Evolutionary conservation across 306 rosid genomes (phyloP), one percentile per base, ranked within the genome.

Genomic region (Acacia confusa): DNA sequence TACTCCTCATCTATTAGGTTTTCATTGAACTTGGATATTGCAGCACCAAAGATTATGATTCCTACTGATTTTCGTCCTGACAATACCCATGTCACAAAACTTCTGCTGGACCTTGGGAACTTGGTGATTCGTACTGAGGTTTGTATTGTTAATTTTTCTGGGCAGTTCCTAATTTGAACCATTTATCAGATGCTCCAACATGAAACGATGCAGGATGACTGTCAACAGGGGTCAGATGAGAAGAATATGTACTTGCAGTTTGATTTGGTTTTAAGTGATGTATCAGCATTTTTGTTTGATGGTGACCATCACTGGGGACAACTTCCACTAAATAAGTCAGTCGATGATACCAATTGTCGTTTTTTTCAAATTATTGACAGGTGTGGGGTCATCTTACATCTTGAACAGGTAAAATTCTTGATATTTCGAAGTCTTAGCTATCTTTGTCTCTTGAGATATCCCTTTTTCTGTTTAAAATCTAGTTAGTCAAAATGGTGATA

Each of bases 41-140:
- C 99, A 19, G 99, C 99, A 82, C 99, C 99, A 52, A 95, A 95
- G 89, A 92, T 95, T 82, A 92, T 96, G 58, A 90, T 95, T 84
- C 99, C 99, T 78, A 91, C 99, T 24, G 92, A 92, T 72, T 93
- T 93, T 88, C 78, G 85, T 87, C 99, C 97, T 0, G 94, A 95
- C 87, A 86, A 86, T 75, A 73, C 68, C 70, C 92, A 85, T 91
- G 86, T 96, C 19, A 88, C 97, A 61, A 95, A 93, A 82, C 98
- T 95, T 83, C 81, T 95, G 86, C 90, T 95, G 78, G 98, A 95
- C 86, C 88, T 95, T 76, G 99, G 99, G 76, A 93, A 95, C 83
- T 86, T 95, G 90, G 67, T 92, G 79, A 95, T 95, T 60, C 86
- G 85, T 30, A 90, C 98, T 72, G 87, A 89, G 99, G 99, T 95